Conservation (phyloP, 371 early-diverging fungal species). For the Mortierella sp. region DNA sequence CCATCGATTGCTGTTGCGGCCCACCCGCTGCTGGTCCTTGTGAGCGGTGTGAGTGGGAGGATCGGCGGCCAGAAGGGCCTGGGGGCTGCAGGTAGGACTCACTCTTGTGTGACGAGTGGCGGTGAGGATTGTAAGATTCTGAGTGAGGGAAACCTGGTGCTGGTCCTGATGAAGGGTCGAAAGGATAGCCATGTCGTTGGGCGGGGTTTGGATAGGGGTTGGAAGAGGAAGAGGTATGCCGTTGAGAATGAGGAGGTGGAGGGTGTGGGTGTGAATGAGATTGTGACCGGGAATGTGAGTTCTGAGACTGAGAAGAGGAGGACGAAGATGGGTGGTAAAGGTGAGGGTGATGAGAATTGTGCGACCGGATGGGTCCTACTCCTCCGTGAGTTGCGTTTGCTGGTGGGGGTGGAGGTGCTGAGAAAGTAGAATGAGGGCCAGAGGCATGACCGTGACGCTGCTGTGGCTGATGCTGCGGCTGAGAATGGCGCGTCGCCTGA, state of each 20-base stretch:
- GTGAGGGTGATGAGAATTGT: not conserved
- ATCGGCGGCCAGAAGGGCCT: not conserved
- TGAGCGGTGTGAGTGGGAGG: conserved; percentile 13
- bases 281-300: conserved; percentile 18
- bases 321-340: not conserved
- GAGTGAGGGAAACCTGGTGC: not conserved
- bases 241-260: conserved; percentile 6
- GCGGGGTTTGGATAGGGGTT: not conserved
- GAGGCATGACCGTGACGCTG: not conserved
- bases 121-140: not conserved
- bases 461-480: conserved; percentile 6
- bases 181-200: not conserved
- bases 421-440: not conserved
- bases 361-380: conserved; percentile 2
- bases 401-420: conserved; percentile 2
- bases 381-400: not conserved
- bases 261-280: conserved; percentile 16
- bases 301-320: conserved; percentile 1
- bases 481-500: conserved; percentile 2
- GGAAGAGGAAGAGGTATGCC: conserved; percentile 2
- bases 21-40: conserved; percentile 10
- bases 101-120: not conserved
- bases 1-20: conserved; percentile 12
- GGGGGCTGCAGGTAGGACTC: conserved; percentile 2
- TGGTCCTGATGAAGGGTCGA: not conserved